Conservation (phyloP, 2,329 filamentous ascomycete genomes). For the Torrubiella hemipterigena region DNA sequence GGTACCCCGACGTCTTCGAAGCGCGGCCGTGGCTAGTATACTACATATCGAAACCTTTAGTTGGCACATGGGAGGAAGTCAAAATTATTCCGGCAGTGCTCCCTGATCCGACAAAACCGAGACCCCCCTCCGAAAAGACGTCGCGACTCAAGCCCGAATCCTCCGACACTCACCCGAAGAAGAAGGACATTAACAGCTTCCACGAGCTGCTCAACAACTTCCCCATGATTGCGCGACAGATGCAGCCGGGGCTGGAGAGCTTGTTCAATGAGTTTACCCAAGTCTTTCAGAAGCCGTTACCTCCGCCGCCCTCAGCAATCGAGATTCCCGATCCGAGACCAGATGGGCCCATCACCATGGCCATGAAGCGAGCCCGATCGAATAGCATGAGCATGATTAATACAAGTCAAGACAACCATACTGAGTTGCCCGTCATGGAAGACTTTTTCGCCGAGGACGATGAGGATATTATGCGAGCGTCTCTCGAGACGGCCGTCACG, state of each 20-base stretch:
- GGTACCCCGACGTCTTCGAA: conserved; percentile 82
- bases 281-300: conserved; percentile 74
- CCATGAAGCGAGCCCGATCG: conserved; percentile 42
- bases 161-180: conserved; percentile 37
- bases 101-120: conserved; percentile 29
- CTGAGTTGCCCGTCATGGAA: conserved; percentile 39
- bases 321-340: conserved; percentile 47
- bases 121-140: conserved; percentile 23
- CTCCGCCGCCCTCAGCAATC: conserved; percentile 55
- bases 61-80: conserved; percentile 70
- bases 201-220: conserved; percentile 83
- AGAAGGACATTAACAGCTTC: conserved; percentile 88
- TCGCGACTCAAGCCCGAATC: conserved; percentile 23
- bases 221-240: conserved; percentile 89
- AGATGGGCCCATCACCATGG: conserved; percentile 42
- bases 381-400: conserved; percentile 29
- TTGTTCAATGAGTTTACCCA: conserved; percentile 81
- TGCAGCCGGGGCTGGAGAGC: conserved; percentile 83
- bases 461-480: conserved; percentile 79
- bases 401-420: conserved; percentile 10
- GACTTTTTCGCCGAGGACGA: conserved; percentile 75
- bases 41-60: conserved; percentile 81
- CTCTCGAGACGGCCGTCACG: conserved; percentile 84
- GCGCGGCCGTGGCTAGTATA: conserved; percentile 92
- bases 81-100: conserved; percentile 57